phyloP scores from a whole-genome alignment of 2,329 filamentous ascomycete genomes.

The Teratosphaeriaceae sp. region DNA sequence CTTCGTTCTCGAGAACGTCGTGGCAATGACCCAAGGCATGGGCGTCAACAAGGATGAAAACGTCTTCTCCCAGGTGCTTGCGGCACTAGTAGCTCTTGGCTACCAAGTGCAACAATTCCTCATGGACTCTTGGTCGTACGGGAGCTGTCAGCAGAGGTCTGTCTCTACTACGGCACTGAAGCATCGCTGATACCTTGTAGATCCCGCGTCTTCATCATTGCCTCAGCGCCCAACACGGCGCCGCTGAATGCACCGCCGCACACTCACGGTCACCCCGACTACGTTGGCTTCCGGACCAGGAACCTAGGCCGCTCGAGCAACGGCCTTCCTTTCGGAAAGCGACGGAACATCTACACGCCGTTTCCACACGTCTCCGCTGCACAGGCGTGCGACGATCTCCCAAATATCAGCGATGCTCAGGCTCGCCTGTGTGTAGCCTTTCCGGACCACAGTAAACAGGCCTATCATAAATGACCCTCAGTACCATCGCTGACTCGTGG shows the following conservation, averaged over 20 bases:
- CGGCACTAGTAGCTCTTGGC: slow-evolving; percentile 65
- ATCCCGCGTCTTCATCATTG: slow-evolving; percentile 62
- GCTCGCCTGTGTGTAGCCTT: slow-evolving; percentile 55
- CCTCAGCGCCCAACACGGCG: slow-evolving; percentile 58
- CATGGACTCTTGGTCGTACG: slow-evolving; percentile 63
- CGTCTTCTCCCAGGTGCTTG: slow-evolving; percentile 66
- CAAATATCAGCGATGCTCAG: slow-evolving; percentile 55
- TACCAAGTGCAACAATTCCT: slow-evolving; percentile 67
- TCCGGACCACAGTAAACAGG: too few relatives aligned
- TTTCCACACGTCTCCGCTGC: slow-evolving; percentile 52
- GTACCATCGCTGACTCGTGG: too few relatives aligned
- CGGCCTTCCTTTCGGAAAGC: slow-evolving; percentile 52
- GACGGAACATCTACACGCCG: slow-evolving; percentile 47
- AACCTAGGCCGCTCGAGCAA: slow-evolving; percentile 55
- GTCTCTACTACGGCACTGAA: too few relatives aligned
- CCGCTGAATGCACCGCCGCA: slow-evolving; percentile 51
- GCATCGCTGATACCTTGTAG: too few relatives aligned
- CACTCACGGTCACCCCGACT: slow-evolving; percentile 56
- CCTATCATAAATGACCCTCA: too few relatives aligned
- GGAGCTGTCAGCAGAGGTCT: slow-evolving; percentile 55
- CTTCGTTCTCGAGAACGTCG: slow-evolving; percentile 71
- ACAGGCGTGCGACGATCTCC: slow-evolving; percentile 55
- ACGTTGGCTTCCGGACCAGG: slow-evolving; percentile 17
- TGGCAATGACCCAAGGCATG: slow-evolving; percentile 50
- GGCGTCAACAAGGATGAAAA: slow-evolving; percentile 44